Base-by-base conservation (phyloP, 2,329 filamentous ascomycete genomes). In the Parasarocladium wereldwijsianum region DNA sequence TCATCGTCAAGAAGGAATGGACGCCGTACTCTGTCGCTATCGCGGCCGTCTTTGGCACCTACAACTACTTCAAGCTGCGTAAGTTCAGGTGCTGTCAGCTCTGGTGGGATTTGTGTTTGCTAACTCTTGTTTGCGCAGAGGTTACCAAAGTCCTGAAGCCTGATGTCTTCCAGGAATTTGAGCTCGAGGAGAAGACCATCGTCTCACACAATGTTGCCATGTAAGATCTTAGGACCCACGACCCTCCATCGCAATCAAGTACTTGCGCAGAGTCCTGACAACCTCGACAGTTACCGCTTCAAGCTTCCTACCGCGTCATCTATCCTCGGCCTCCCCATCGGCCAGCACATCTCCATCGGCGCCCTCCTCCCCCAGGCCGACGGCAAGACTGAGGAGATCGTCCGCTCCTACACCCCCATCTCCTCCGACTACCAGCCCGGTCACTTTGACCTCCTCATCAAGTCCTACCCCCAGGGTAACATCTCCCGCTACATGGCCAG, bases 141-240 rank as follows among this genome's bases (percentile, higher is more conserved):
- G 66, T 75, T 38, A 74, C 77, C 54, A 85, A 82, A 57, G 76
- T 90, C 40, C 71, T 98, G 43, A 87, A 87, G 61, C 84, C 86
- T 18, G 74, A 76, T 43, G 66, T 68, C 29, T 94, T 93, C 70
- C 85, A 94, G 54, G 72, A 93, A 34, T 94, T 94, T 51, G 77
- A 83, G 52, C 76, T 98, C 44, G 77, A 80, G 56, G 83, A 96
- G 58, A 96, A 94, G 72, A 96, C 78, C 10, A 70, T 92, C 41
- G 77, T 96, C 47, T 93, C 87, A 18, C 90, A 96, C 72, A 98
- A 98, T 66, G 87, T 93, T 36, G 86, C 87, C 56, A 93, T 98
- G 80, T 85, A 59, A 49, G 70, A 57, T 15, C 6, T n/a, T n/a
- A n/a, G n/a, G 4, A 17, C 17, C 21, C 18, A 16, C 29, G 21